phyloP scores from a whole-genome alignment of 2,329 filamentous ascomycete genomes.

The Anthostomella pinea region DNA sequence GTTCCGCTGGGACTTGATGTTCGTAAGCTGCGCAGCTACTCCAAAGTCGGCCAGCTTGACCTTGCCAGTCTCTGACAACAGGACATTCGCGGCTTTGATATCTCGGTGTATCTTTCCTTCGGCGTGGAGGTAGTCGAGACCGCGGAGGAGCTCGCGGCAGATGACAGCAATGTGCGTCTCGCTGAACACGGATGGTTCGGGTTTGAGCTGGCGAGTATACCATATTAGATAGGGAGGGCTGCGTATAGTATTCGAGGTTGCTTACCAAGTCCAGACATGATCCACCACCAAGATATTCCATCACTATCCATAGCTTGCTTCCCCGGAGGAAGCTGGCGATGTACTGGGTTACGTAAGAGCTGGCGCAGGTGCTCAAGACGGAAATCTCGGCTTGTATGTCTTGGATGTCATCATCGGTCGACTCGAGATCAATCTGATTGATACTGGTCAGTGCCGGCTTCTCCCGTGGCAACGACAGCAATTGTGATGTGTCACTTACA shows the following conservation, averaged over 20 bases:
- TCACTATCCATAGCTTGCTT: slow-evolving; percentile 98
- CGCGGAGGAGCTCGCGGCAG: slow-evolving; percentile 84
- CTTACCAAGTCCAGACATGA: slow-evolving; percentile 89
- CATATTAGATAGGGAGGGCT: slow-evolving; percentile 28
- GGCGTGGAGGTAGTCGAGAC: slow-evolving; percentile 87
- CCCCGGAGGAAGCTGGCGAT: slow-evolving; percentile 94
- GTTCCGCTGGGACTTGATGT: slow-evolving; percentile 95
- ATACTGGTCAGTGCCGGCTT: slow-evolving; percentile 11
- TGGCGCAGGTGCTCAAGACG: slow-evolving; percentile 90
- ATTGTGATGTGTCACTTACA: slow-evolving; percentile 53
- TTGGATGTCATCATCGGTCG: slow-evolving; percentile 95
- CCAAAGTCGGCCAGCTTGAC: slow-evolving; percentile 98
- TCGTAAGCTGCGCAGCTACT: slow-evolving; percentile 92
- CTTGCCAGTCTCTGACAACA: slow-evolving; percentile 86
- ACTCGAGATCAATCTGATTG: slow-evolving; percentile 90
- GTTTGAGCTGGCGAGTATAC: slow-evolving; percentile 67
- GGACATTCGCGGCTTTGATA: slow-evolving; percentile 92
- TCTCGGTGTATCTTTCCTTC: slow-evolving; percentile 96
- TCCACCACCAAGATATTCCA: slow-evolving; percentile 95
- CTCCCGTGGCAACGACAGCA: too few relatives aligned
- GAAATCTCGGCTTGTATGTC: slow-evolving; percentile 98
- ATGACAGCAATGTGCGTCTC: slow-evolving; percentile 93
- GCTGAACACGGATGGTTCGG: slow-evolving; percentile 67
- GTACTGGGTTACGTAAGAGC: slow-evolving; percentile 92
- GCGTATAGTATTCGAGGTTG: slow-evolving; percentile 4